These are phyloP conservation scores for Venturiaceae sp. DNA, from an alignment of 2,329 filamentous ascomycete species.

Conservation along the genomic window DNA sequence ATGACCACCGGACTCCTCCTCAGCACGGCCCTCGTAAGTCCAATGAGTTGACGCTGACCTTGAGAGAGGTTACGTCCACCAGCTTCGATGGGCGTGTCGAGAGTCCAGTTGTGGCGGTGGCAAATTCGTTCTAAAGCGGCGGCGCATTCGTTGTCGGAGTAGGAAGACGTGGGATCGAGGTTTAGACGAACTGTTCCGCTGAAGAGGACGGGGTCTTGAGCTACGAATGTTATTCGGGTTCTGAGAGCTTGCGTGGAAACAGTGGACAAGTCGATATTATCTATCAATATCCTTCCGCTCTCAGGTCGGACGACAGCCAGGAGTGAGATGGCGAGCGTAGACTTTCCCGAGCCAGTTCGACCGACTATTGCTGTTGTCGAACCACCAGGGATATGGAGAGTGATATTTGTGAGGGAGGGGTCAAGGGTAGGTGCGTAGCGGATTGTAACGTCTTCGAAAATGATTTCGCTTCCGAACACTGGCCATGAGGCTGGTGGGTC, in stretches of 20 bases:
- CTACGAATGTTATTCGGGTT: conserved; percentile 54
- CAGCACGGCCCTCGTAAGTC: conserved; percentile 52
- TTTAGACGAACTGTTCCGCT: conserved; percentile 52
- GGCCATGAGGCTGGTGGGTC: conserved; percentile 72
- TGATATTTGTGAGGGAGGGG: conserved; percentile 58
- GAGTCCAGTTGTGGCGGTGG: conserved; percentile 43
- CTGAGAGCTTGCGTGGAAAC: conserved; percentile 51
- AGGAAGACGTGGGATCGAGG: conserved; percentile 50
- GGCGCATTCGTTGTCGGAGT: conserved; percentile 44
- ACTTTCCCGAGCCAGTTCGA: conserved; percentile 68
- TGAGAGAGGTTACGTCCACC: conserved; percentile 54
- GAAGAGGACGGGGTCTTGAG: conserved; percentile 58
- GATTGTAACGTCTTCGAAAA: conserved; percentile 68
- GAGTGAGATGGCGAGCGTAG: conserved; percentile 57
- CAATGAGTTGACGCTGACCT: conserved; percentile 56
- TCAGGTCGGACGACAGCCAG: conserved; percentile 40
- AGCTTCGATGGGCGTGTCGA: conserved; percentile 47
- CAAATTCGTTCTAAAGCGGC: conserved; percentile 46
- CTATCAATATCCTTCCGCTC: conserved; percentile 48
- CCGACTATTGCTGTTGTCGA: conserved; percentile 73
- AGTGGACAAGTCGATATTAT: conserved; percentile 49
- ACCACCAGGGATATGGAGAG: conserved; percentile 66
- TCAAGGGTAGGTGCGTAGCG: conserved; percentile 71
- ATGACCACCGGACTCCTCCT: conserved; percentile 52
- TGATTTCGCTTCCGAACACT: conserved; percentile 57